Conservation (phyloP, 441 rosid genomes). For the Populus hybrid region DNA sequence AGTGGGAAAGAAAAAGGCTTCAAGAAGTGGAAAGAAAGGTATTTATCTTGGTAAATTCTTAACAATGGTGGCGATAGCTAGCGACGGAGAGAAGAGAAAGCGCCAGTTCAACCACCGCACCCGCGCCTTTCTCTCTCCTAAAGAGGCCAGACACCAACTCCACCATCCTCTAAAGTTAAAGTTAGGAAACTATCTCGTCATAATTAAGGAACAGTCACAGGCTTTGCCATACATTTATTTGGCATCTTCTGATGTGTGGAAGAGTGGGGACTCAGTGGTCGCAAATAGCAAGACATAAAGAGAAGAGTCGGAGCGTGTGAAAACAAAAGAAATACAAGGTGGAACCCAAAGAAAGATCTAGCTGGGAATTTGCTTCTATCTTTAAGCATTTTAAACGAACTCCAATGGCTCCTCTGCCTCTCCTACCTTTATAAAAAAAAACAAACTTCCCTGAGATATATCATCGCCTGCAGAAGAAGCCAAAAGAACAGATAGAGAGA, state of each 20-base stretch:
- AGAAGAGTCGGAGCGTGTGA: slow-evolving; percentile 13
- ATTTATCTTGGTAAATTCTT: too few species aligned
- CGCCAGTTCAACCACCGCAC: slow-evolving; percentile 34
- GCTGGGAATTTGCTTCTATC: not conserved
- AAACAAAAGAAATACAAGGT: slow-evolving; percentile 15
- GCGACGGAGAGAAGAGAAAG: slow-evolving; percentile 18
- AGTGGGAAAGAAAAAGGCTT: too few species aligned
- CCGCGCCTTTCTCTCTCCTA: slow-evolving; percentile 34
- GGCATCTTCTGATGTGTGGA: not conserved
- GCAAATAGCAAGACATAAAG: not conserved
- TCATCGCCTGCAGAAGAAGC: slow-evolving; percentile 7
- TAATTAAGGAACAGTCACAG: not conserved
- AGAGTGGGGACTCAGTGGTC: not conserved
- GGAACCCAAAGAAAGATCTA: slow-evolving; percentile 12
- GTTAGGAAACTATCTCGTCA: slow-evolving; percentile 22
- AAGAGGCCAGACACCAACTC: slow-evolving; percentile 44
- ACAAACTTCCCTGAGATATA: slow-evolving; percentile 1
- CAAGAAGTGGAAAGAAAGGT: too few species aligned
- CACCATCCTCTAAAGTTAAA: slow-evolving; percentile 34
- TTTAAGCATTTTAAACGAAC: slow-evolving; percentile 9
- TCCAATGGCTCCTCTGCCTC: slow-evolving; percentile 19
- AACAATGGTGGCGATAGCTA: not conserved
- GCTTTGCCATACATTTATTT: not conserved
- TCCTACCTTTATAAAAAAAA: slow-evolving; percentile 17
- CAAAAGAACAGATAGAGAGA: not conserved